These are phyloP conservation scores for Chlamydomonas eustigma DNA, from an alignment of 139 green algal species.

Conservation along the genomic window DNA sequence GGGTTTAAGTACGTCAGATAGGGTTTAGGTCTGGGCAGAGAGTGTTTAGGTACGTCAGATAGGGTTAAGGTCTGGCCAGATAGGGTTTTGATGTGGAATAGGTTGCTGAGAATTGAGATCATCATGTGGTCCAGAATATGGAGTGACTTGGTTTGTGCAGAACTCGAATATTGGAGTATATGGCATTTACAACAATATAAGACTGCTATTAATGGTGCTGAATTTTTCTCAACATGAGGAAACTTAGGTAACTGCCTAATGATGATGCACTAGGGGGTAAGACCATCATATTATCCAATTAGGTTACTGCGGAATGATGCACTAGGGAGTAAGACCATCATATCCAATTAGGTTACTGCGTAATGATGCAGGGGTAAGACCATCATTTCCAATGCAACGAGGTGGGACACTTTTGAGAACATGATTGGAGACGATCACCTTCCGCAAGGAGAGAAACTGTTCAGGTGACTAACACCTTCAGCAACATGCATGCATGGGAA, in stretches of 20 bases:
- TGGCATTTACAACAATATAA: too few relatives aligned
- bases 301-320: background rate
- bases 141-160: too few relatives aligned
- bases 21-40: background rate
- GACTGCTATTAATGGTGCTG: background rate
- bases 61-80: too few relatives aligned
- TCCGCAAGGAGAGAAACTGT: slow-evolving; percentile 67
- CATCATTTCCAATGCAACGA: slow-evolving; percentile 88
- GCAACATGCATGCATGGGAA: too few relatives aligned
- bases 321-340: too few relatives aligned
- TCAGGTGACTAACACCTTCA: slow-evolving; percentile 43
- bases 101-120: too few relatives aligned
- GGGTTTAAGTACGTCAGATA: background rate
- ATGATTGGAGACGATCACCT: slow-evolving; percentile 66
- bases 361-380: too few relatives aligned
- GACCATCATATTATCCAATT: background rate
- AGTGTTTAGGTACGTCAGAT: background rate
- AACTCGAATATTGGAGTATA: too few relatives aligned
- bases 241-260: background rate
- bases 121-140: too few relatives aligned
- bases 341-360: too few relatives aligned
- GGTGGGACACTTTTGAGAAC: slow-evolving; percentile 96
- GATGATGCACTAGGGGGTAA: background rate
- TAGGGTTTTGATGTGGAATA: too few relatives aligned
- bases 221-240: too few relatives aligned